These are phyloP conservation scores for Pseudoneurospora amorphoporcata DNA, from an alignment of 495 filamentous ascomycete genomes.

Conservation along the genomic window DNA sequence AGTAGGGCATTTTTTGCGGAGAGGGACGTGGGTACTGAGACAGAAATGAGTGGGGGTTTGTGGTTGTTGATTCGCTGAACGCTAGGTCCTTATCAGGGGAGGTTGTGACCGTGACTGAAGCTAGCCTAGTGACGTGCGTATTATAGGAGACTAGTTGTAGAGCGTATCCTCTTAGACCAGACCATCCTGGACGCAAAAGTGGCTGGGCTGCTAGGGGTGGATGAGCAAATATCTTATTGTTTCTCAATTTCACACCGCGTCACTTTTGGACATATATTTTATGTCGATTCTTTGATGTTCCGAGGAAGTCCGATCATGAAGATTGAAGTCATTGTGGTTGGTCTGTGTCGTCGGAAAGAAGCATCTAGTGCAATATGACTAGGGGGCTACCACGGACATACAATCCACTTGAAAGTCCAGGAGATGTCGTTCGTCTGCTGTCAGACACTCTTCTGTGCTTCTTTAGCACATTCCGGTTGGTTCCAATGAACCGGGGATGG, in stretches of 20 bases:
- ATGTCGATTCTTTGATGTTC: not conserved
- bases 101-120: not conserved
- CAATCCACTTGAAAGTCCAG: not conserved
- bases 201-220: not conserved
- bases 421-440: not conserved
- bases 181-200: not conserved
- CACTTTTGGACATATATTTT: not conserved
- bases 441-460: not conserved
- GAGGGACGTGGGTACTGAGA: not conserved
- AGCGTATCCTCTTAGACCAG: not conserved
- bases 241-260: not conserved
- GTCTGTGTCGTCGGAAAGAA: not conserved
- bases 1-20: not conserved
- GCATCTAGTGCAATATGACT: not conserved
- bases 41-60: not conserved
- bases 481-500: not conserved
- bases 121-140: not conserved
- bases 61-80: constrained; percentile 1
- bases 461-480: not conserved
- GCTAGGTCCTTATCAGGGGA: constrained; percentile 1
- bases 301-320: not conserved
- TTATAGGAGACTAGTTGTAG: not conserved
- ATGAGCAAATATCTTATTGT: not conserved
- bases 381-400: not conserved
- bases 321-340: not conserved